Evolutionary conservation across 495 filamentous ascomycete species (phyloP).

Genomic region (Annulohypoxylon bovei): DNA sequence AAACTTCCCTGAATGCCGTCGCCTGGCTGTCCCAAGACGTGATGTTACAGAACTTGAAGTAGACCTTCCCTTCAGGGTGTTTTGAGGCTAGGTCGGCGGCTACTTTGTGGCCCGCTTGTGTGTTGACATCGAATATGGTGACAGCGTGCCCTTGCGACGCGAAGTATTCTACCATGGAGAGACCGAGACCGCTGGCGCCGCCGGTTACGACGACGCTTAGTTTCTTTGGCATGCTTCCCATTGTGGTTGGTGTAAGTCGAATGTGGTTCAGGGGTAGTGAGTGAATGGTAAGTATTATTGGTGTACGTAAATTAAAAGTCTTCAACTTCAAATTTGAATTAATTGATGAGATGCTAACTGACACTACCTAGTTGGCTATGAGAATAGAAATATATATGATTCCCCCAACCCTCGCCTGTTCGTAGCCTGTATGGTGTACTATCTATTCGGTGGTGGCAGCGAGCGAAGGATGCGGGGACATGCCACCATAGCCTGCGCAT

Average conservation of each 20-base stretch:
- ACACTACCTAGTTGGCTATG: background rate
- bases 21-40: conserved; percentile 61
- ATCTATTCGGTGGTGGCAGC: background rate
- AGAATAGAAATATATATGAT: conserved; percentile 4
- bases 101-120: conserved; percentile 43
- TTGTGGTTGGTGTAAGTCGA: conserved; percentile 12
- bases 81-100: conserved; percentile 48
- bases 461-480: conserved; percentile 20
- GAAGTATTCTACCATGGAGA: conserved; percentile 60
- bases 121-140: conserved; percentile 63
- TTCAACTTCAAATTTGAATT: background rate
- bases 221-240: conserved; percentile 24
- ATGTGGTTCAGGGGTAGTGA: background rate
- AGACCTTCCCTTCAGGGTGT: conserved; percentile 49
- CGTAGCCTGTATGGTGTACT: background rate
- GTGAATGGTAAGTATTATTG: background rate
- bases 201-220: conserved; percentile 55
- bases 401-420: background rate
- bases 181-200: conserved; percentile 65
- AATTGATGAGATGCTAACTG: background rate
- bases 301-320: background rate
- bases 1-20: conserved; percentile 54
- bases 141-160: conserved; percentile 56
- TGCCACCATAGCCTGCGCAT: conserved; percentile 26
- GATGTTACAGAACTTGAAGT: conserved; percentile 59